Evolutionary conservation across 495 filamentous ascomycete genomes (phyloP), one percentile per base, ranked within the genome.

Genomic region (Penicillium turbatum): DNA sequence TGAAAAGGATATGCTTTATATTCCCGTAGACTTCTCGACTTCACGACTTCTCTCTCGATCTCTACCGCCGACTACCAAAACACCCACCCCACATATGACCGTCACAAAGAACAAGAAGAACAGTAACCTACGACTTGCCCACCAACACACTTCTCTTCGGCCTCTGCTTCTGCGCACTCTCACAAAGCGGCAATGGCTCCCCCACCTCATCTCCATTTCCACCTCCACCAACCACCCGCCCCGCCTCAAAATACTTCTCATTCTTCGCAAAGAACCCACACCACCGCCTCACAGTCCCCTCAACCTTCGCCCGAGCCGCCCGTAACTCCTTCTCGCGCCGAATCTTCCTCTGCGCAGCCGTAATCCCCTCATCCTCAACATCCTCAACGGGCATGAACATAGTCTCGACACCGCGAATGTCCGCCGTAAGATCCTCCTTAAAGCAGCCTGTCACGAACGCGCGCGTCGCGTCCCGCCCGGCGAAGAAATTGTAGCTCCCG

Each of bases 401-500:
- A 54, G 86, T 82, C 74, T 97, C 93, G 1, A 89, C 87, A 1
- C 95, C 95, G 17, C 83, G 75, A 70, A 97, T 68, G 68, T 97
- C 92, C 1, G 83, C 70, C 5, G 85, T 95, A 34, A 86, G 72
- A 74, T 97, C 92, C 43, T 87, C 85, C 29, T 82, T 72, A 76
- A 99, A 99, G 68, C 93, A 99, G 2, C 89, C 89, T n/a, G 93
- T 96, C n/a, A 99, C 84, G 71, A 90, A 99, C 4, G 87, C 89
- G 26, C 93, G 86, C 2, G 88, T 82, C 6, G 93, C 93, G 70
- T 99, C 93, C 15, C 77, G 75, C 29, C 93, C 93, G 0, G 90
- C 78, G 70, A 99, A 96, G 73, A 88, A 87, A 47, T 83, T 77
- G 78, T 99, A 99, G 40, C 79, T 80, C 2, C 93, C 95, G 15